These are phyloP conservation scores for Nematodospora valgi DNA, from an alignment of 805 yeast species.

Conservation along the genomic window DNA sequence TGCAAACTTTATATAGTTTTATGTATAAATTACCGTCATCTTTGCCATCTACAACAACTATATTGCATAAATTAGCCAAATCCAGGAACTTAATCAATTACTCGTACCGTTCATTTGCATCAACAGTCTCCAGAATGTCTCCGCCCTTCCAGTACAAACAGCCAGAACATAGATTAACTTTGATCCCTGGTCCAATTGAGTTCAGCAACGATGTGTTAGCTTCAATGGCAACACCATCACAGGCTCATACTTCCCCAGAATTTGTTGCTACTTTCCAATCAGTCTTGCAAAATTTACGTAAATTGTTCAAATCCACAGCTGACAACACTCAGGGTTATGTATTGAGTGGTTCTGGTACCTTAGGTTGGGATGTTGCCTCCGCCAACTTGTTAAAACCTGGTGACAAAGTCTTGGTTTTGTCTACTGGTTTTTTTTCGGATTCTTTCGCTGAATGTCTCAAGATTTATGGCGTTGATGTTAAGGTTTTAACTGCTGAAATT, in stretches of 20 bases:
- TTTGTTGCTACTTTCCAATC: constrained; percentile 72
- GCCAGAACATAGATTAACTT: constrained; percentile 43
- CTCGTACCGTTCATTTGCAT: too few relatives aligned
- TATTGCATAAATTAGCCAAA: too few relatives aligned
- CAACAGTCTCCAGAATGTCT: constrained; percentile 3
- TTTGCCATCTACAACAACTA: too few relatives aligned
- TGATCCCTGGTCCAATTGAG: constrained; percentile 87
- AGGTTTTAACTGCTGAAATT: constrained; percentile 64
- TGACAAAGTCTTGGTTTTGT: constrained; percentile 74
- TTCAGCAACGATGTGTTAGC: constrained; percentile 73
- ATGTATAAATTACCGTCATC: too few relatives aligned
- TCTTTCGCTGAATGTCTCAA: constrained; percentile 50
- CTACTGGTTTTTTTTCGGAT: constrained; percentile 90
- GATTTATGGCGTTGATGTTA: constrained; percentile 73
- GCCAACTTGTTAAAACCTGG: constrained; percentile 64
- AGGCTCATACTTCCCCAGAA: constrained; percentile 87
- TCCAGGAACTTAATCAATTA: too few relatives aligned
- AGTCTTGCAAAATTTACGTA: constrained; percentile 64
- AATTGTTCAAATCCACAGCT: constrained; percentile 67
- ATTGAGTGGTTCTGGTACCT: constrained; percentile 86
- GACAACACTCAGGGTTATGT: constrained; percentile 71
- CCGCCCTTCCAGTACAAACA: constrained; percentile 21
- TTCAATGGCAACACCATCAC: constrained; percentile 80
- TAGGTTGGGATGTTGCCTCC: constrained; percentile 91
- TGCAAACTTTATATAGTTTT: too few relatives aligned